Evolutionary conservation across 805 yeast species (phyloP), one percentile per base, ranked within the genome.

Genomic region (Candida taoyuanica): DNA sequence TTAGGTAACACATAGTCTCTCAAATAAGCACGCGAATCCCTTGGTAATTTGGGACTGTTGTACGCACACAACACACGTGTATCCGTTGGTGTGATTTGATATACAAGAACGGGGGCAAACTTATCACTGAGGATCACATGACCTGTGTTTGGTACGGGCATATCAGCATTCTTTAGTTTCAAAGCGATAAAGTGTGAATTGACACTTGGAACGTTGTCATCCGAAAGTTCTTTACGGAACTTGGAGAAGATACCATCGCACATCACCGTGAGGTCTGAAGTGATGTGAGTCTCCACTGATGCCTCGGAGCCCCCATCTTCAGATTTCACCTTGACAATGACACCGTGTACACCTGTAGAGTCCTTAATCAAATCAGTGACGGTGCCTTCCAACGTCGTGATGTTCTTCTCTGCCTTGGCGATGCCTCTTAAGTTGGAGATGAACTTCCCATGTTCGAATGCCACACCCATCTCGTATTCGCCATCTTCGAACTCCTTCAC

Each of bases 211-310:
- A 73, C 70, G 48, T 76, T 74, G 23, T 70, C 68, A n/a, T 71
- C 61, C 16, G 76, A 66, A 34, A 85, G 70, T 42, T 80, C 81
- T 58, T 78, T 85, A 59, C 98, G 75, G 68, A 91, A 87, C 61
- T 82, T 88, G 41, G 97, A 89, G 56, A 86, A 87, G 40, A 91
- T 89, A 43, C 98, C 98, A 62, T 93, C 98, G 56, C 95, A 86
- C 33, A 84, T 75, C 21, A 88, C 69, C 6, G 91, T 83, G 40
- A 88, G 56, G 39, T 77, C 74, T 4, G 83, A 85, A 16, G 62
- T 61, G 64, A 21, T 21, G 11, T 21, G 24, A 21, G 71, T 78
- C 6, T 67, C 61, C 39, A 66, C 64, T 16, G 36, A 31, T 23
- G 28, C 18, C 17, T 55, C 54, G 7, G 65, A 63, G 28, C 70